phyloP scores from a whole-genome alignment of 345 rosid species.

The Hevea brasiliensis region DNA sequence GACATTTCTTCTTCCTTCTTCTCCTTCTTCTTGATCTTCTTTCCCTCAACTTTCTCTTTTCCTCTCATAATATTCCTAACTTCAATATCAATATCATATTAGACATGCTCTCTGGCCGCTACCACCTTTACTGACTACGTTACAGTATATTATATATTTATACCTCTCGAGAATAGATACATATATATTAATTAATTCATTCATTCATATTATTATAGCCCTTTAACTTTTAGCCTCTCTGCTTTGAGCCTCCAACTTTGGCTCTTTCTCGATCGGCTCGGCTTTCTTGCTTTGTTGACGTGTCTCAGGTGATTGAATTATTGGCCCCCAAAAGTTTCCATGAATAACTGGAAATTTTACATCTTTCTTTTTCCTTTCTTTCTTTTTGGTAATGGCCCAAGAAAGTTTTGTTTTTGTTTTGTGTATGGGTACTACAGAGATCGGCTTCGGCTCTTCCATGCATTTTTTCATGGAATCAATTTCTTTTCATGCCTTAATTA shows the following conservation, averaged over 20 bases:
- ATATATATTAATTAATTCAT: no score
- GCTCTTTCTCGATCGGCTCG: slow-evolving; percentile 36
- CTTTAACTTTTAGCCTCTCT: no score
- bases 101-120: slow-evolving; percentile 30
- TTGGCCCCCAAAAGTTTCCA: slow-evolving; percentile 47
- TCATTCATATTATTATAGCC: no score
- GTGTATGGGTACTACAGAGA: no score
- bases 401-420: slow-evolving; percentile 20
- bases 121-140: slow-evolving; percentile 34
- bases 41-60: neutral
- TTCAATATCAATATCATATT: slow-evolving; percentile 29
- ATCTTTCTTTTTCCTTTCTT: slow-evolving; percentile 25
- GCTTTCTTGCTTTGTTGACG: slow-evolving; percentile 34
- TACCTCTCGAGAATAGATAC: no score
- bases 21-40: neutral
- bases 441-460: no score
- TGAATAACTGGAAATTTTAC: slow-evolving; percentile 24
- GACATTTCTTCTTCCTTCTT: slow-evolving; percentile 36
- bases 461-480: no score
- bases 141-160: slow-evolving; percentile 10
- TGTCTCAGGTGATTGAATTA: slow-evolving; percentile 48
- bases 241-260: slow-evolving; percentile 37
- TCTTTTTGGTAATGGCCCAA: slow-evolving; percentile 29
- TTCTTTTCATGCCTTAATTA: no score
- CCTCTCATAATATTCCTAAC: slow-evolving; percentile 30